A percentile compares a stretch with the other conserved stretches of the same genome.
phyloP scores from a whole-genome alignment of 305 asterid genomes.

The Andrographis paniculata region DNA sequence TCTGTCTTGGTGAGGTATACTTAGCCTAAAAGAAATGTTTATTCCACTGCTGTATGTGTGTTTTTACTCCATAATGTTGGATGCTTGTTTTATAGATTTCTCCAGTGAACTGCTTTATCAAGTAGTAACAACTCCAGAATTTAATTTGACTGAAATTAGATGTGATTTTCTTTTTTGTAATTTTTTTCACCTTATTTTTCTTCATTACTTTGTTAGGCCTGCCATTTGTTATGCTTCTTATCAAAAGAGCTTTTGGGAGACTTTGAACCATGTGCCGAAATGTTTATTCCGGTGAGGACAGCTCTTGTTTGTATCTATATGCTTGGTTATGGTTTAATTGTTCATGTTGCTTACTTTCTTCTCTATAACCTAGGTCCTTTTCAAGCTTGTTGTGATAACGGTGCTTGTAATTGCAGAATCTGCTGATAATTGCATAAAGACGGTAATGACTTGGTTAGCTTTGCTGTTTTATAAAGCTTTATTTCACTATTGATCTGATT shows the following conservation, averaged over 20 bases:
- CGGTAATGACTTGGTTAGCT: constrained; percentile 40
- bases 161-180: constrained; percentile 4
- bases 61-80: constrained; percentile 3
- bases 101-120: constrained; percentile 6
- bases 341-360: constrained; percentile 31
- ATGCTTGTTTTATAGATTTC: constrained; percentile 12
- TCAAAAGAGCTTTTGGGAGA: constrained; percentile 97
- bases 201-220: constrained; percentile 43
- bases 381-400: constrained; percentile 99
- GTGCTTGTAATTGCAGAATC: constrained; percentile 99
- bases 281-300: constrained; percentile 93
- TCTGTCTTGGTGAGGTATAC: constrained; percentile 14
- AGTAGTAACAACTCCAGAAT: constrained; percentile 9
- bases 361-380: constrained; percentile 70
- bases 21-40: constrained; percentile 6
- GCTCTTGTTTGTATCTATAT: constrained; percentile 14
- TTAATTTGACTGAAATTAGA: constrained; percentile 10
- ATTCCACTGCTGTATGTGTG: neutral
- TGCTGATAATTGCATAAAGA: constrained; percentile 97
- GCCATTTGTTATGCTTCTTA: constrained; percentile 75
- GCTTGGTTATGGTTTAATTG: constrained; percentile 10
- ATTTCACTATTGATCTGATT: neutral
- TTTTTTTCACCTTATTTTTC: too few relatives aligned
- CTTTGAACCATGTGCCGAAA: constrained; percentile 94
- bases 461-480: constrained; percentile 11